phyloP scores from a whole-genome alignment of 331 rosid genomes.

The Dryas integrifolia region DNA sequence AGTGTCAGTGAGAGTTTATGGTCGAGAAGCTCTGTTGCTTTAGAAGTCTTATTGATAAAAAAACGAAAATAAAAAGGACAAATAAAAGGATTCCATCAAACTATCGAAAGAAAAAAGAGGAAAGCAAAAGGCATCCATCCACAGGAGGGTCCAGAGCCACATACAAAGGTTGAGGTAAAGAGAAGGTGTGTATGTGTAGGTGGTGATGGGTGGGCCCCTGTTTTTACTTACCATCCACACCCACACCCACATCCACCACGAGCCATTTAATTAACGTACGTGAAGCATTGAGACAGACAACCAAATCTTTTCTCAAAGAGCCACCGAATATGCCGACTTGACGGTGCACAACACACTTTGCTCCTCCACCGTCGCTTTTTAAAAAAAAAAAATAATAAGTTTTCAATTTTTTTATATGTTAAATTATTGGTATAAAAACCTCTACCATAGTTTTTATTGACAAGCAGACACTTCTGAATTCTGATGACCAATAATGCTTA shows the following conservation, averaged over 20 bases:
- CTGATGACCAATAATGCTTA: slow-evolving; percentile 25
- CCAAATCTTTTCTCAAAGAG: slow-evolving; percentile 44
- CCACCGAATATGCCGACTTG: slow-evolving; percentile 54
- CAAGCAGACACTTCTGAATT: slow-evolving; percentile 35
- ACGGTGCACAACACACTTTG: slow-evolving; percentile 49
- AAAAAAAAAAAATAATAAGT: too few relatives aligned
- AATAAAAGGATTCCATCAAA: background rate
- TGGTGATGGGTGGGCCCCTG: slow-evolving; percentile 56
- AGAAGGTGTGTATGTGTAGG: background rate
- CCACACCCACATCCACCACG: slow-evolving; percentile 45
- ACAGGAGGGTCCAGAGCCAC: slow-evolving; percentile 37
- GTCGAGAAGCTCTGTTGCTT: background rate
- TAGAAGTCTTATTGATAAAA: background rate
- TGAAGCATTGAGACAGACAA: slow-evolving; percentile 28
- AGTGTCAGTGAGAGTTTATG: background rate
- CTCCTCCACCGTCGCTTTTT: slow-evolving; percentile 60
- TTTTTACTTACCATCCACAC: slow-evolving; percentile 34
- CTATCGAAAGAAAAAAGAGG: background rate
- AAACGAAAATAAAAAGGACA: background rate
- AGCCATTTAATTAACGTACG: slow-evolving; percentile 1
- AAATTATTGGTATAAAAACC: background rate
- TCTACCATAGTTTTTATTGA: slow-evolving; percentile 19
- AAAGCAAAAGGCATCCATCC: slow-evolving; percentile 33
- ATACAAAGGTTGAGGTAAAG: slow-evolving; percentile 40
- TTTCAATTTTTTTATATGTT: background rate